Base-by-base conservation (phyloP, 805 yeast species). In the Lipomyces orientalis region DNA sequence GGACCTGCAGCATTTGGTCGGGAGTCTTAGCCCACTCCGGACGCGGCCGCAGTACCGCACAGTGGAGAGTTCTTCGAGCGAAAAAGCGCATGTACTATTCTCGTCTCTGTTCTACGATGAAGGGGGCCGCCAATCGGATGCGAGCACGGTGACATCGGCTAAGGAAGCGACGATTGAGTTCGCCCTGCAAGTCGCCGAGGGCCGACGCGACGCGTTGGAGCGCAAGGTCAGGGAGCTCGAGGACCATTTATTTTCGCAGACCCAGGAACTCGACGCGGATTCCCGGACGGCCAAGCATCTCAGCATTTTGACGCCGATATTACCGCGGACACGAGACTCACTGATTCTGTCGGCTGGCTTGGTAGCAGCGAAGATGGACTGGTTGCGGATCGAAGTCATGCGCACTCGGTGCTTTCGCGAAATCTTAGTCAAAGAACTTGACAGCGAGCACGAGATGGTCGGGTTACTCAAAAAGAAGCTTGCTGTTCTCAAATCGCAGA, bases 371-470 rank as follows among this genome's bases (percentile, higher is more conserved):
- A 83, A 84, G 68, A 75, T 88, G 57, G 88, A 87, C 67, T 85
- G 87, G 86, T 76, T 84, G 49, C 82, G 87, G 82, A 83, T 83
- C 65, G 90, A 88, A 66, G 76, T 82, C 14, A 81, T 83, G 64
- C 80, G 85, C 59, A 80, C 81, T 57, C 76, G 76, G 33, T 79
- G 82, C 33, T 84, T 84, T 74, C 69, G 78, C 16, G 77, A 76
- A 49, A 76, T 84, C 19, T 73, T 83, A 61, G 74, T 68, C 37
- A 70, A 71, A 65, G 81, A 78, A 60, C 69, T 71, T 39, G 71
- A 66, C 51, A 60, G 63, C 33, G 71, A 68, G 60, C 35, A 52
- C n/a, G 64, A 43, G 25, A 59, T 64, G 14, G 54, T 54, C 25
- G 59, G 16, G 22, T 37, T 57, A 8, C 61, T 66, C 6, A 7